These are phyloP conservation scores for Colletotrichum tropicale DNA, from an alignment of 2,329 filamentous ascomycete species.

Conservation along the genomic window DNA sequence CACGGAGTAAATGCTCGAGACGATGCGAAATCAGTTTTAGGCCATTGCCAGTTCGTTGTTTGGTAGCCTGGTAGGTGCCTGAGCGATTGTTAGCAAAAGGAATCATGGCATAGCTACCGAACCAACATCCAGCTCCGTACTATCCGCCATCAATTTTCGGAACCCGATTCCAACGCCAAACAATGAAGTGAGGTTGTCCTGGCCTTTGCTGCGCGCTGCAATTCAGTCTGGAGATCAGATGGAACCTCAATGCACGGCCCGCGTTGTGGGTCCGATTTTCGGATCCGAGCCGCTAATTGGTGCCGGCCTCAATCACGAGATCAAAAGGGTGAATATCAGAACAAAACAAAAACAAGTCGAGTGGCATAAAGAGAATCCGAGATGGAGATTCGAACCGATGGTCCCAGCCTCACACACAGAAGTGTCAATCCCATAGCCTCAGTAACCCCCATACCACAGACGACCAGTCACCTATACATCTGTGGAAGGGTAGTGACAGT, in stretches of 20 bases:
- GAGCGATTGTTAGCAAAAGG: rapidly evolving
- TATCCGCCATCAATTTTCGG: conserved; percentile 90
- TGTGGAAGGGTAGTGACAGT: neutral
- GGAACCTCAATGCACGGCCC: neutral
- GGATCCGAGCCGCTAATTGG: neutral
- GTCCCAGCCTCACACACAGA: neutral
- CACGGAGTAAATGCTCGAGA: neutral
- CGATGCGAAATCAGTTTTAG: neutral
- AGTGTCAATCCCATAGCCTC: neutral
- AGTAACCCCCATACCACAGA: neutral
- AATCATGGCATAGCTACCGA: rapidly evolving
- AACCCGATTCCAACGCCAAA: conserved; percentile 95
- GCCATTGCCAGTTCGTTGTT: neutral
- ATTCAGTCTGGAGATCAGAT: neutral
- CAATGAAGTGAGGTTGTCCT: too few species aligned
- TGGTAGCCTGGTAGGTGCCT: neutral
- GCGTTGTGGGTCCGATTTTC: neutral
- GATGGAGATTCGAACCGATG: rapidly evolving
- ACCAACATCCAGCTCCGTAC: conserved; percentile 79
- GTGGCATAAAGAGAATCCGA: neutral
- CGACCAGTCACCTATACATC: neutral
- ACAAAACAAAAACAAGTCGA: neutral
- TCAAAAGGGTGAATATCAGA: neutral
- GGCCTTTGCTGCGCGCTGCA: too few species aligned
- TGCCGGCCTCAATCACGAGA: neutral